phyloP scores from a whole-genome alignment of 352 stramenopile genomes.

The Phytophthora litchii region DNA sequence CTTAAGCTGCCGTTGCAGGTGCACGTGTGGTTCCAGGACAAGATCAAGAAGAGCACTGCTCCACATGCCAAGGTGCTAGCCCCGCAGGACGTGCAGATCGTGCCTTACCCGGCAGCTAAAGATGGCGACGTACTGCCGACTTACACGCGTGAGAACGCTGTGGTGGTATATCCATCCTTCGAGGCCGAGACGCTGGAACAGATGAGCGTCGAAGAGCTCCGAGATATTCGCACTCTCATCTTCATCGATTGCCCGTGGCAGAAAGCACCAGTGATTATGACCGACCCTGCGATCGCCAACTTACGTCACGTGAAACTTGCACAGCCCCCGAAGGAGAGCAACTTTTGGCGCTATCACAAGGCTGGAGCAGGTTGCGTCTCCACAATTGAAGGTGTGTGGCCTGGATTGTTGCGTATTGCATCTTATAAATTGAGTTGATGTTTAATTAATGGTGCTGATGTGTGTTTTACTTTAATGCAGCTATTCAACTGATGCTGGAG shows the following conservation, averaged over 20 bases:
- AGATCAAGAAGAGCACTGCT: slow-evolving; percentile 89
- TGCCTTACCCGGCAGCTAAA: slow-evolving; percentile 49
- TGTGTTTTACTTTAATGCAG: slow-evolving; percentile 35
- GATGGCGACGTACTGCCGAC: slow-evolving; percentile 27
- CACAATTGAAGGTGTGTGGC: slow-evolving; percentile 83
- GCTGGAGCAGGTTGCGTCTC: slow-evolving; percentile 86
- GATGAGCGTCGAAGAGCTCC: slow-evolving; percentile 62
- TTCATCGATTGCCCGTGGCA: slow-evolving; percentile 91
- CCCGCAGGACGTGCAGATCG: slow-evolving; percentile 71
- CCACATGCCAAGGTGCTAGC: slow-evolving; percentile 86
- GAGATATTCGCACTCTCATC: slow-evolving; percentile 66
- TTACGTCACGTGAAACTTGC: slow-evolving; percentile 83
- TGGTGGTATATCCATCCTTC: slow-evolving; percentile 86
- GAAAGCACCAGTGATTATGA: slow-evolving; percentile 79
- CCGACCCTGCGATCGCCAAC: slow-evolving; percentile 53
- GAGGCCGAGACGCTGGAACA: slow-evolving; percentile 68
- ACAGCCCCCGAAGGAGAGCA: slow-evolving; percentile 77
- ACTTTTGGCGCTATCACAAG: slow-evolving; percentile 90
- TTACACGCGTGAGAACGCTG: slow-evolving; percentile 66
- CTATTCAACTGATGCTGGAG: slow-evolving; percentile 83
- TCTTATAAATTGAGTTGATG: background rate
- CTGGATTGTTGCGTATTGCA: slow-evolving; percentile 3
- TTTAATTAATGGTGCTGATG: slow-evolving; percentile 4
- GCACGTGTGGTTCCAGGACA: slow-evolving; percentile 89
- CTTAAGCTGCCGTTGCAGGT: slow-evolving; percentile 76